Percentiles rank a stretch among this genome's conserved stretches.
Evolutionary conservation across 257 asterid genomes (phyloP).

Genomic region (Parsonsia alboflavescens): DNA sequence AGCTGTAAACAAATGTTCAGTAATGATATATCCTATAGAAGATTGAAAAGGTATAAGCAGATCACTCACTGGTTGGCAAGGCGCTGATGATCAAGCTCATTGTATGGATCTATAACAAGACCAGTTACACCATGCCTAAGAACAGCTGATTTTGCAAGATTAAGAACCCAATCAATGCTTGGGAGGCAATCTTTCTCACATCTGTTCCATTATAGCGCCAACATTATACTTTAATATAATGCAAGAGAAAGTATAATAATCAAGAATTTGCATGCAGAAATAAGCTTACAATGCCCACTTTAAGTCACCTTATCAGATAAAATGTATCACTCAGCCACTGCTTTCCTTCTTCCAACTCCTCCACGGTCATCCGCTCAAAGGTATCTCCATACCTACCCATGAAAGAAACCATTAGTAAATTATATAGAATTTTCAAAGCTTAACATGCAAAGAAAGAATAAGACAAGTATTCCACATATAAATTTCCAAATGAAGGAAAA

Average conservation of each 20-base stretch:
- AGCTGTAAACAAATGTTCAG: not conserved
- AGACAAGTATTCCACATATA: not conserved
- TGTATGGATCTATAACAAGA: slow-evolving; percentile 94
- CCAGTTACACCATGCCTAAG: slow-evolving; percentile 90
- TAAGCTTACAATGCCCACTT: not conserved
- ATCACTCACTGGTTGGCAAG: slow-evolving; percentile 65
- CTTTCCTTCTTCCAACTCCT: slow-evolving; percentile 83
- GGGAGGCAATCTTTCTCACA: slow-evolving; percentile 95
- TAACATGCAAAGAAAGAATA: slow-evolving; percentile 1
- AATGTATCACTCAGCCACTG: slow-evolving; percentile 88
- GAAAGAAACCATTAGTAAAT: slow-evolving; percentile 7
- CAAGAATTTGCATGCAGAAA: not conserved
- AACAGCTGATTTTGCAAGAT: slow-evolving; percentile 86
- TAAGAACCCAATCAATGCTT: slow-evolving; percentile 80
- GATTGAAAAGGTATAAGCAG: slow-evolving; percentile 3
- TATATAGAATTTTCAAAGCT: slow-evolving; percentile 1
- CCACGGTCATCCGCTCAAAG: slow-evolving; percentile 60
- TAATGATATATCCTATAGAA: not conserved
- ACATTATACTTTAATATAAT: not conserved
- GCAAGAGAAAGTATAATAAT: not conserved
- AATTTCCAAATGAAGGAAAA: not conserved
- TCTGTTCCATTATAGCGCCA: slow-evolving; percentile 41
- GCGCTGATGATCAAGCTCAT: slow-evolving; percentile 98
- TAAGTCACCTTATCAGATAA: slow-evolving; percentile 62
- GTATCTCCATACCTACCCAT: slow-evolving; percentile 57